Conservation (phyloP, 768 basidiomycete species). For the Candolleomyces aberdarensis region DNA sequence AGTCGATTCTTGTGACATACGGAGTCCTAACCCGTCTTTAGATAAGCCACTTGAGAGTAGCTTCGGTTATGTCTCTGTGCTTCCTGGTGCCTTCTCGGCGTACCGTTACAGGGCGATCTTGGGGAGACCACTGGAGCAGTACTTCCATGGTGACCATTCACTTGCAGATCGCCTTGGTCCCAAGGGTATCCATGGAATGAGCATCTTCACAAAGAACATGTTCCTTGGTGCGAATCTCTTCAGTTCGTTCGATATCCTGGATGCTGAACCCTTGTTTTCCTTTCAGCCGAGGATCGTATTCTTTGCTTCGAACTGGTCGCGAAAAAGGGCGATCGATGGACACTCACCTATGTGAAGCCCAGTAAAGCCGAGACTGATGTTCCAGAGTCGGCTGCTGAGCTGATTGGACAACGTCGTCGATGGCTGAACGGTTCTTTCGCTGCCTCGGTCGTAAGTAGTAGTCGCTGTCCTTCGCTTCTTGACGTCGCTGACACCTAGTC, state of each 20-base stretch:
- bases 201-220: slow-evolving; percentile 93
- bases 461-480: too few relatives aligned
- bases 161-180: slow-evolving; percentile 88
- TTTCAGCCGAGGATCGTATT: slow-evolving; percentile 85
- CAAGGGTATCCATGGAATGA: slow-evolving; percentile 96
- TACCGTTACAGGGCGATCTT: slow-evolving; percentile 90
- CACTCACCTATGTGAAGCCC: slow-evolving; percentile 86
- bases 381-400: slow-evolving; percentile 81
- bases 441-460: slow-evolving; percentile 44
- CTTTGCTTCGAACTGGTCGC: slow-evolving; percentile 96
- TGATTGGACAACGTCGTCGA: slow-evolving; percentile 93
- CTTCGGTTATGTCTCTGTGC: slow-evolving; percentile 93
- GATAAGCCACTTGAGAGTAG: slow-evolving; percentile 95
- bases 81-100: slow-evolving; percentile 96
- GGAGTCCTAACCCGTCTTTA: slow-evolving; percentile 26
- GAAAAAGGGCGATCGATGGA: slow-evolving; percentile 85
- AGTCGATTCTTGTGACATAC: too few relatives aligned
- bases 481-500: too few relatives aligned
- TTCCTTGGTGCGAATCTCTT: slow-evolving; percentile 26
- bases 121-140: slow-evolving; percentile 82
- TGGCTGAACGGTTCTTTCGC: slow-evolving; percentile 98
- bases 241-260: too few relatives aligned
- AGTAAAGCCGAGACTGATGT: slow-evolving; percentile 96
- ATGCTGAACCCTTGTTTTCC: too few relatives aligned
- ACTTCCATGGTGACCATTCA: slow-evolving; percentile 86